Evolutionary conservation across 257 asterid genomes (phyloP), one percentile per base, ranked within the genome.

Genomic region (Ligustrum vulgare): DNA sequence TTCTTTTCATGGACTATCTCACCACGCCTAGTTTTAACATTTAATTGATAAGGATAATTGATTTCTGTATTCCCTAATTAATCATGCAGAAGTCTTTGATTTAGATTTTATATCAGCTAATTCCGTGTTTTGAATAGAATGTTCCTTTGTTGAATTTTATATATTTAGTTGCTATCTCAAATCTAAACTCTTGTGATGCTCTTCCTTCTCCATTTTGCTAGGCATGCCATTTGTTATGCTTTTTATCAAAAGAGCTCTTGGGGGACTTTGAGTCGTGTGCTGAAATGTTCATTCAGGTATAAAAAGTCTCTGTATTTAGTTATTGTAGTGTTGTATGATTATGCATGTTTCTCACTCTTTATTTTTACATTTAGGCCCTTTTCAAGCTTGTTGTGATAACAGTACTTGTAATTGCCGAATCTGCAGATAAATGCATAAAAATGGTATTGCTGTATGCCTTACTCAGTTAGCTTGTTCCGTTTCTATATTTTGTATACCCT

Each of bases 361-460:
- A 31, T 33, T 83, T 71, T 82, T 82, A 72, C 70, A 72, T 75
- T 78, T 91, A 95, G 99, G 97, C 88, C 72, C 98, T 95, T 81
- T 95, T 95, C 98, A 95, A 95, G 97, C 99, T 95, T 83, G 98
- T 95, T 69, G 99, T 95, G 84, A 95, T 95, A 84, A 92, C 99
- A 49, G 98, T 95, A 78, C 97, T 95, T 79, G 98, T 95, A 76
- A 95, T 95, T 84, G 97, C 97, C 82, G 99, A 95, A 84, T 95
- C 99, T 36, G 97, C 99, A 0, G 99, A 95, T 84, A 93, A 89
- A 89, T 95, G 99, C 91, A 93, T 95, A 76, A 95, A 95, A 83
- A 95, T 98, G 88, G 99, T 95, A 87, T 81, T 68, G 37, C 31
- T 75, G 63, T 80, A 35, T 45, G 18, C 77, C 33, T 56, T 41